Evolutionary conservation across 768 basidiomycete genomes (phyloP), one percentile per base, ranked within the genome.

Genomic region (Ramaria sp.): DNA sequence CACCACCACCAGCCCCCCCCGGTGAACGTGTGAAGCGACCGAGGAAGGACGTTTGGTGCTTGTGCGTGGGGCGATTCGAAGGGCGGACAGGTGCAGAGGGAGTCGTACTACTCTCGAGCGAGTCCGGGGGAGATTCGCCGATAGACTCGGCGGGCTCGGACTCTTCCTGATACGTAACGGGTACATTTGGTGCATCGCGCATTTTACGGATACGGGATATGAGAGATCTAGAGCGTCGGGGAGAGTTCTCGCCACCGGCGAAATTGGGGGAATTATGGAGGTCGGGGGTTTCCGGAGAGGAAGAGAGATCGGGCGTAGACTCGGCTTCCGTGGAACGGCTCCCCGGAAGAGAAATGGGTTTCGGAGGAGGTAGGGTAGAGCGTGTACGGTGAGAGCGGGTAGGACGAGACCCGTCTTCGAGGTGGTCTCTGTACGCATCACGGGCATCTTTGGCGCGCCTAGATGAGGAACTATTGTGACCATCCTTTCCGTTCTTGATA

Each of bases 131-230:
- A 6, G 70, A 70, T 22, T 63, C 66, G 48, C 59, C 62, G 27
- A n/a, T 30, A 27, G 27, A 37, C n/a, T 70, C 66, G 30, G 70
- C 67, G 44, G 74, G 73, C 52, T 74, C 73, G 28, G 71, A 66
- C 28, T 64, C 65, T n/a, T 75, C 74, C 34, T 71, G 67, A 27
- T 65, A 58, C 10, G 50, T 27, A n/a, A 86, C 76, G 15, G 88
- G 88, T 1, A 90, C 81, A 58, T 90, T 91, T 9, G 88, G 88
- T 8, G 82, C 71, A 62, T 91, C 88, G 34, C 88, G 82, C 87
- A 91, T 90, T 68, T 82, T 87, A 56, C 86, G 81, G 64, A 93
- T 86, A 53, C 89, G 85, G 44, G 91, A 85, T 78, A 92, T 91
- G 59, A 93, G 70, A 13, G 86, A 89, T 67, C 82, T 89, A 60